phyloP scores from a whole-genome alignment of 192 early-diverging fungal species.

The Piromyces sp. region DNA sequence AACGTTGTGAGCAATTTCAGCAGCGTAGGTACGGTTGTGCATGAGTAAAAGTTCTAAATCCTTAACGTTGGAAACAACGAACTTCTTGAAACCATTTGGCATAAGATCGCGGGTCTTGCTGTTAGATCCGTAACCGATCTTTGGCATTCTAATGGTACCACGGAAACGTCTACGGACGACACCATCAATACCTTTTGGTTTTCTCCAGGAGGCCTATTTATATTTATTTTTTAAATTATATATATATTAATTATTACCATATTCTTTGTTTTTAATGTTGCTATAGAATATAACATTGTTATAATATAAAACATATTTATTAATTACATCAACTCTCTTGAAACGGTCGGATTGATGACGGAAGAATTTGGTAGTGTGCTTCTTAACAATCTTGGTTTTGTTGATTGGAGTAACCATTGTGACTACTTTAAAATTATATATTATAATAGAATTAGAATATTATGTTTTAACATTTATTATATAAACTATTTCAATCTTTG shows the following conservation, averaged over 20 bases:
- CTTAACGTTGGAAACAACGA: slow-evolving; percentile 72
- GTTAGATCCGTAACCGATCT: slow-evolving; percentile 99
- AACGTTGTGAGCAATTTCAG: slow-evolving; percentile 97
- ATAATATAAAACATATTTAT: no score
- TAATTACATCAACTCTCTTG: slow-evolving; percentile 75
- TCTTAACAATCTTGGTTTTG: slow-evolving; percentile 96
- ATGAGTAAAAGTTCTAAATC: slow-evolving; percentile 94
- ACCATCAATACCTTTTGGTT: slow-evolving; percentile 99
- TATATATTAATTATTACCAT: slow-evolving; percentile 2
- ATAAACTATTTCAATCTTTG: no score
- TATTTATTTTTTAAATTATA: background rate
- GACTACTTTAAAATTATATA: background rate
- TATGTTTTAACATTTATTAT: no score
- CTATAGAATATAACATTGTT: no score
- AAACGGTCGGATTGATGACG: slow-evolving; percentile 98
- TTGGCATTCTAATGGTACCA: slow-evolving; percentile 93
- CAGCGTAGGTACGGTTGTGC: slow-evolving; percentile 98
- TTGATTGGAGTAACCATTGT: slow-evolving; percentile 89
- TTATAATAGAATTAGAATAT: no score
- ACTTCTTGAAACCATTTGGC: slow-evolving; percentile 99
- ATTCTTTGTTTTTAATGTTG: background rate
- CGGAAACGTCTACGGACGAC: slow-evolving; percentile 94
- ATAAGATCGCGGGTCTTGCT: slow-evolving; percentile 88
- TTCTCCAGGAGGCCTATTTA: slow-evolving; percentile 88
- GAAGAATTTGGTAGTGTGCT: slow-evolving; percentile 90